Conservation (phyloP, 2,329 filamentous ascomycete genomes). For the Fusarium odoratissimum region DNA sequence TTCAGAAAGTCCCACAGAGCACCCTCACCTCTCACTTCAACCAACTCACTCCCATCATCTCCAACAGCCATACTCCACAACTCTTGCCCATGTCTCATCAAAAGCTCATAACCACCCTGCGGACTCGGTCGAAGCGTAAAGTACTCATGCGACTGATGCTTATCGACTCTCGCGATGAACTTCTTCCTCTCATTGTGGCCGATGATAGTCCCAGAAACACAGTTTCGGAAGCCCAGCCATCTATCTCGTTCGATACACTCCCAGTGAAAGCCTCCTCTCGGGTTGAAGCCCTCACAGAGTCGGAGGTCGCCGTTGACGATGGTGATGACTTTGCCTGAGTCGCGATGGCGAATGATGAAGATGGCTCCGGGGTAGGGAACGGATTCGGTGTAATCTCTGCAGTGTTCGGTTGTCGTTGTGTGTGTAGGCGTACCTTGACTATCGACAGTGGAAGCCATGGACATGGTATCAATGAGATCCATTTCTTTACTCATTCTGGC, state of each 20-base stretch:
- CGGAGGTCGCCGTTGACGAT: conserved; percentile 46
- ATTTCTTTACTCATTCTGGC: conserved; percentile 30
- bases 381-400: conserved; percentile 19
- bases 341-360: conserved; percentile 48
- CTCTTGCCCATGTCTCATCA: conserved; percentile 44
- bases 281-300: conserved; percentile 32
- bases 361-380: conserved; percentile 43
- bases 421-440: conserved; percentile 32
- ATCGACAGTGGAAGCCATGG: conserved; percentile 35
- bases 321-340: conserved; percentile 46
- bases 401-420: conserved; percentile 15
- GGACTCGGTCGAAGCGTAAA: conserved; percentile 47
- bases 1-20: conserved; percentile 49
- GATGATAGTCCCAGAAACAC: conserved; percentile 48
- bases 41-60: conserved; percentile 38
- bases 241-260: conserved; percentile 51
- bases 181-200: conserved; percentile 46
- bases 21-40: conserved; percentile 43
- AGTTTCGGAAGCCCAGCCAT: conserved; percentile 54
- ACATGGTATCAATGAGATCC: conserved; percentile 33
- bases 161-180: conserved; percentile 39
- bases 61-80: conserved; percentile 46
- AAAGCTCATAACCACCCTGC: conserved; percentile 49
- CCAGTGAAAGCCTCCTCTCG: conserved; percentile 50
- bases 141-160: conserved; percentile 46